These are phyloP conservation scores for Otatea glauca DNA, from an alignment of 176 grass and related monocot genomes.

Conservation along the genomic window DNA sequence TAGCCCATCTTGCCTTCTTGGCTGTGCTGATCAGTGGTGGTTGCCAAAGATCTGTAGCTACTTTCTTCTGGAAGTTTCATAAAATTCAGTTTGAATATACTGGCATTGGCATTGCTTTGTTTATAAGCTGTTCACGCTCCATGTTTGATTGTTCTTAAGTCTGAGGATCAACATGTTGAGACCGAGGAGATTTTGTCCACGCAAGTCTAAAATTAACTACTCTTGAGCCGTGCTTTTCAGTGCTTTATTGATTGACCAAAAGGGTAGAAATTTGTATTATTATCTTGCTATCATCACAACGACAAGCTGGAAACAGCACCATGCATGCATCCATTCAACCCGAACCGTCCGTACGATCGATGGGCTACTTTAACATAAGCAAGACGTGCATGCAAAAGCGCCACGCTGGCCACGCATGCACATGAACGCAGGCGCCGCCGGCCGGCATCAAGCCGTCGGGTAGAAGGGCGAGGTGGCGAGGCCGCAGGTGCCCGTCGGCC, in stretches of 20 bases:
- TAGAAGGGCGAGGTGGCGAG: slow-evolving; percentile 46
- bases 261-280: background rate
- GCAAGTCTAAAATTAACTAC: background rate
- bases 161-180: background rate
- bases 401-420: background rate
- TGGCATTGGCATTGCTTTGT: background rate
- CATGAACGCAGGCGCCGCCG: background rate
- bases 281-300: background rate
- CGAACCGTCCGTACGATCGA: background rate
- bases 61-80: background rate
- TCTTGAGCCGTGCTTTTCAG: background rate
- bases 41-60: background rate
- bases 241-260: background rate
- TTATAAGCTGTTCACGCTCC: background rate
- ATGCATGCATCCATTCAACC: background rate
- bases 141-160: background rate
- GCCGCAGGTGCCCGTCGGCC: slow-evolving; percentile 43
- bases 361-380: background rate
- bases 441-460: slow-evolving; percentile 34
- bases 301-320: background rate
- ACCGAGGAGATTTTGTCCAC: background rate
- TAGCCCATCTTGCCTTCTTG: background rate
- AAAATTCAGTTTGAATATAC: background rate
- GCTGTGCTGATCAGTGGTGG: background rate
- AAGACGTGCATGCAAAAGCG: background rate